Evolutionary conservation across 73 alveolate genomes (phyloP).

Genomic region (Blepharisma stoltei): DNA sequence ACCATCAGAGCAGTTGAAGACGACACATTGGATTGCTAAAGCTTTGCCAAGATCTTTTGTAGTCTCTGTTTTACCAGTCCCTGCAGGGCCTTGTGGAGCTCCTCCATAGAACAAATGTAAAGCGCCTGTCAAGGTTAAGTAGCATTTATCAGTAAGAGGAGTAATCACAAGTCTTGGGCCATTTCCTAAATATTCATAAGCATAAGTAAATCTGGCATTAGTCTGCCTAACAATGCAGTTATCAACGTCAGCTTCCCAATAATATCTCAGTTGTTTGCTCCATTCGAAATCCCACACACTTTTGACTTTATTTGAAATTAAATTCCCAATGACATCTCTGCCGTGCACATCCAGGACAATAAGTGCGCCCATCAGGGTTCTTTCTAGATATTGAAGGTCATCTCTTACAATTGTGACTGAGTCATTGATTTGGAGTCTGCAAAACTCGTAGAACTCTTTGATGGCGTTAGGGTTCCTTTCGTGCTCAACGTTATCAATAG

Average conservation of each 20-base stretch:
- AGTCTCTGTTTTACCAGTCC: constrained; percentile 97
- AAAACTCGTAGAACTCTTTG: constrained; percentile 84
- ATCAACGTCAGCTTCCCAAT: constrained; percentile 92
- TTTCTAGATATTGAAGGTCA: constrained; percentile 76
- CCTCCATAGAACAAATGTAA: constrained; percentile 93
- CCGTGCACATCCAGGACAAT: constrained; percentile 98
- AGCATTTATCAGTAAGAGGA: constrained; percentile 95
- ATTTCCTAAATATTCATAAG: constrained; percentile 93
- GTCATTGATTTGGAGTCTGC: constrained; percentile 60
- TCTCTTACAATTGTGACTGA: constrained; percentile 95
- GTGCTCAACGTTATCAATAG: constrained; percentile 74
- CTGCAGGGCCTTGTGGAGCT: constrained; percentile 98
- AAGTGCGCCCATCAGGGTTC: constrained; percentile 95
- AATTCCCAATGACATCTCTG: constrained; percentile 94
- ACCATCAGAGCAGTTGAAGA: constrained; percentile 96
- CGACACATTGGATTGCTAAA: constrained; percentile 93
- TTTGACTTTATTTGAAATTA: constrained; percentile 64
- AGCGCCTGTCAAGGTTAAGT: constrained; percentile 94
- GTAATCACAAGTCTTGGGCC: constrained; percentile 97
- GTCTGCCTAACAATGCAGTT: constrained; percentile 93
- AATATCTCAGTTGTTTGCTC: constrained; percentile 96
- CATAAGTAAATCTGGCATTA: constrained; percentile 90
- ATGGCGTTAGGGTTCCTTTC: constrained; percentile 90
- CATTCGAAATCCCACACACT: constrained; percentile 85
- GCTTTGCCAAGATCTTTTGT: constrained; percentile 97